Base-by-base conservation (phyloP, 2,329 filamentous ascomycete species). In the Phaeophleospora eucalypticola region DNA sequence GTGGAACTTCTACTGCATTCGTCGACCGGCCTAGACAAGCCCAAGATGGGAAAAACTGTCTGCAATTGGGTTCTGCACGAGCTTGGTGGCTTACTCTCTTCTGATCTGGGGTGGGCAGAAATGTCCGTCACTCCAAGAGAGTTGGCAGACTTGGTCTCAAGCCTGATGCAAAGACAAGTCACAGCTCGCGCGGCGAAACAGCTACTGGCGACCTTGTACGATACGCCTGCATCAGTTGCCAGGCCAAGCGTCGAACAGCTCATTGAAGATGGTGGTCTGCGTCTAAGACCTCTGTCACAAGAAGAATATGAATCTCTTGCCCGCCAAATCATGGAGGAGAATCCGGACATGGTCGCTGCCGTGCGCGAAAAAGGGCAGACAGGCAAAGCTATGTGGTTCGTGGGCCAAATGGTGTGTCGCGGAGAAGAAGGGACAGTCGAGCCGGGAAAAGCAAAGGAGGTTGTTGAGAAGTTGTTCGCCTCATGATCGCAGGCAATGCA, bases 321-420 rank as follows among this genome's bases (percentile, higher is more conserved):
- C 0, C 65, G 72, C 38, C 64, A 64, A 2, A 69, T 83, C 10
- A 68, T 86, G 40, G 65, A 70, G 1, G 70, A 73, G 47, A 80
- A 82, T 49, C 71, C 72, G 1, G 70, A 77, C 32, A 77, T 82
- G 68, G 80, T 82, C 2, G 68, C 73, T 44, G 76, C 81, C 43
- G 81, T 86, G 41, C 69, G 75, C 35, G 69, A 73, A 38, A 81
- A 79, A 58, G 76, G 77, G 0, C 80, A 84, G 54, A 69, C 71
- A 21, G 80, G 81, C n/a, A 87, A 86, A 64, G 64, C 84, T 4
- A 81, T 80, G 58, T 86, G 78, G 71, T 78, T 86, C 56, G 76
- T 87, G 12, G 83, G 83, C 9, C 79, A 84, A 64, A 84, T 86
- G 78, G 81, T 86, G 67, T 71, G 78, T 36, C 67, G 70, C 50